A percentile compares a stretch with the other conserved stretches of the same genome.
Conservation (phyloP, 768 basidiomycete genomes). For the Psilocybe cyanescens region DNA sequence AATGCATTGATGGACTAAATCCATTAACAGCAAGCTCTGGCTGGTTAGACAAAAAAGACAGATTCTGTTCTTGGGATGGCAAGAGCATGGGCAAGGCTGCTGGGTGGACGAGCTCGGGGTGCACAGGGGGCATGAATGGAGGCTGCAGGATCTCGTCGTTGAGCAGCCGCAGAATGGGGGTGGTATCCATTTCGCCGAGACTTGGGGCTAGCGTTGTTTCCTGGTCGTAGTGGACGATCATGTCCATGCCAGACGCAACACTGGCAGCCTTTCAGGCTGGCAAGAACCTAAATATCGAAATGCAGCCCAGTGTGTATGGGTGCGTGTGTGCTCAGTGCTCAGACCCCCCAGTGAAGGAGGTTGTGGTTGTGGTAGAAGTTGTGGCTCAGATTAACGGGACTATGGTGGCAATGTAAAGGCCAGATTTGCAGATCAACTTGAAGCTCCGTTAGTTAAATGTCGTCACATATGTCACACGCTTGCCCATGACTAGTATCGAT, state of each 20-base stretch:
- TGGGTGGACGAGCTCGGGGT: conserved; percentile 24
- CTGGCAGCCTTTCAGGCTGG: neutral
- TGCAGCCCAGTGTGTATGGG: neutral
- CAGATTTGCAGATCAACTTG: conserved; percentile 20
- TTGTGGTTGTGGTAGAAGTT: conserved; percentile 21
- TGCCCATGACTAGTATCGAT: conserved; percentile 15
- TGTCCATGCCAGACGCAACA: conserved; percentile 20
- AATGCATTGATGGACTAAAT: conserved; percentile 34
- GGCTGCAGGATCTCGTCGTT: conserved; percentile 13
- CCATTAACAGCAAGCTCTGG: conserved; percentile 15
- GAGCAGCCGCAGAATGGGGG: conserved; percentile 16
- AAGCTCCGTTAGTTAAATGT: conserved; percentile 19
- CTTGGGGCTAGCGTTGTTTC: conserved; percentile 27
- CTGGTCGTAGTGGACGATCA: conserved; percentile 36
- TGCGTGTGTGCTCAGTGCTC: neutral
- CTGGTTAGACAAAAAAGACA: conserved; percentile 37
- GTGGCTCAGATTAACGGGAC: conserved; percentile 7
- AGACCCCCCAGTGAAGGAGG: conserved; percentile 1
- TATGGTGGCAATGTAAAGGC: conserved; percentile 17
- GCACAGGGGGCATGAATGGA: conserved; percentile 24
- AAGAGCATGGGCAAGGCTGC: conserved; percentile 16
- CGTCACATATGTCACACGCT: conserved; percentile 26
- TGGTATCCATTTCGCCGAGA: conserved; percentile 27
- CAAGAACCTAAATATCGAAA: conserved; percentile 20
- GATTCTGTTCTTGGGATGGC: conserved; percentile 32